A percentile compares a stretch with the other conserved stretches of the same genome.
Evolutionary conservation across 2,329 filamentous ascomycete species (phyloP).

Genomic region (Aureobasidium sp.): DNA sequence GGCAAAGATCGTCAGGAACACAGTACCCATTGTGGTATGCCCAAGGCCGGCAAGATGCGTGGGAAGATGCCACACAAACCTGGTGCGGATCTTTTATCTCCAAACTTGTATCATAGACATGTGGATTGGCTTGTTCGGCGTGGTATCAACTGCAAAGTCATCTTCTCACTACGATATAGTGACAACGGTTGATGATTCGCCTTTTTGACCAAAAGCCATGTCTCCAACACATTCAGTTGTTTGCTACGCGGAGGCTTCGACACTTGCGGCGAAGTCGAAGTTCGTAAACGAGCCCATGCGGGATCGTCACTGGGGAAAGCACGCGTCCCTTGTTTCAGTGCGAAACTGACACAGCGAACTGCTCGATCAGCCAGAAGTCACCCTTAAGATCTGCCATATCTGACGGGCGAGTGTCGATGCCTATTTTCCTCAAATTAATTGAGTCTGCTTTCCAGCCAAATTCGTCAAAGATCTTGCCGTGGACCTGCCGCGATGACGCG

Average conservation of each 20-base stretch:
- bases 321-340: slow-evolving; percentile 3
- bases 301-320: not conserved
- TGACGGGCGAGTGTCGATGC: slow-evolving; percentile 5
- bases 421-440: slow-evolving; percentile 6
- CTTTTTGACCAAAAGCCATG: not conserved
- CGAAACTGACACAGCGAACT: slow-evolving; percentile 2
- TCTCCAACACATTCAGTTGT: not conserved
- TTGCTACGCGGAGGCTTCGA: not conserved
- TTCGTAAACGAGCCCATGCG: not conserved
- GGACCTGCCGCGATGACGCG: not conserved
- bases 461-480: not conserved
- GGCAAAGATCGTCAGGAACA: slow-evolving; percentile 8
- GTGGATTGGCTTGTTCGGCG: not conserved
- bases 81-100: not conserved
- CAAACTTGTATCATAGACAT: not conserved
- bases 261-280: not conserved
- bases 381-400: not conserved
- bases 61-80: not conserved
- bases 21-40: not conserved
- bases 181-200: not conserved
- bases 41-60: slow-evolving; percentile 1
- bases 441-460: not conserved
- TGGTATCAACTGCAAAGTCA: too few species aligned
- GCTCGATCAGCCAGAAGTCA: not conserved
- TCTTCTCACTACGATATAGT: not conserved